Evolutionary conservation across 371 early-diverging fungal genomes (phyloP), one percentile per base, ranked within the genome.

Genomic region (Nematocida ironsii): DNA sequence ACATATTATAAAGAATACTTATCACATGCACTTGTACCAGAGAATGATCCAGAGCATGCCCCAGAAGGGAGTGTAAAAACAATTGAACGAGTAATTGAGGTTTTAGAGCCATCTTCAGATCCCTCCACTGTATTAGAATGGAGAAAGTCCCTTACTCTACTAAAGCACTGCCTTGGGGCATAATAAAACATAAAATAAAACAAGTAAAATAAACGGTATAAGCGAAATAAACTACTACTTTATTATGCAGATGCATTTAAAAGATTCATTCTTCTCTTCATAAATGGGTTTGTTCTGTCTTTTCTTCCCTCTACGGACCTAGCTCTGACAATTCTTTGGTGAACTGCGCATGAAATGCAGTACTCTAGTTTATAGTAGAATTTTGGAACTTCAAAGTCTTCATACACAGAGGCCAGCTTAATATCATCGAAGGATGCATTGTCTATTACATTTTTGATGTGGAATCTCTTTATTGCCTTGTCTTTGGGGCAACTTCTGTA

Each of bases 381-480:
- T 90, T 95, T 96, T 89, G 98, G 98, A 80, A 96, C 90, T 81
- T 92, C 93, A 89, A 93, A 94, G 87, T 92, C 92, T 40, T 89
- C 85, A 89, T 93, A 96, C 87, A 96, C 93, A 73, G 94, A 94
- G 66, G 96, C 96, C 84, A 92, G 93, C 78, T 91, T 90, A 86
- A 97, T 90, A 89, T 97, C 98, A 88, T 95, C 91, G 87, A 93
- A 89, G 83, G 96, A 95, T 78, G 97, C 97, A 85, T 91, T 89
- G 89, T 97, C 98, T 81, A 97, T 93, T 92, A 97, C 93, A 90
- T 94, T 94, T 86, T 94, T 91, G 89, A 96, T 91, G 86, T 91
- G 90, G 91, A 94, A 94, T 84, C 96, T 92, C 92, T 95, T 95
- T 89, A 97, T 94, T 87, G 96, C 94, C 92, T 97, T 97, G 90